A percentile compares a stretch with the other conserved stretches of the same genome.
phyloP scores from a whole-genome alignment of 305 asterid genomes.

The Euphrasia arctica region DNA sequence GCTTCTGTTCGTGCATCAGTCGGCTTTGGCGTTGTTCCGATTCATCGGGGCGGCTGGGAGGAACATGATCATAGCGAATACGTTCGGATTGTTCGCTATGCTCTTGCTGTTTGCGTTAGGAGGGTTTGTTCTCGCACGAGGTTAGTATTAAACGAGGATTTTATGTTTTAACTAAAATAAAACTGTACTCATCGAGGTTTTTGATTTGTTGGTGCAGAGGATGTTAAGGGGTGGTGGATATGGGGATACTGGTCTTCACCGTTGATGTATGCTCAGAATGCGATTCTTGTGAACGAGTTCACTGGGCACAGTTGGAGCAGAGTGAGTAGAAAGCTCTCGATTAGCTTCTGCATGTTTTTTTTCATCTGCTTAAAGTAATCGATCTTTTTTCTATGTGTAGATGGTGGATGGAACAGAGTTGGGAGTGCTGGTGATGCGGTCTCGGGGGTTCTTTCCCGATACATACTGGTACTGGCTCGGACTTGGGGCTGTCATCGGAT shows the following conservation, averaged over 20 bases:
- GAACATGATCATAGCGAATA: slow-evolving; percentile 51
- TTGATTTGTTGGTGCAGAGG: slow-evolving; percentile 32
- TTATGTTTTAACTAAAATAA: not conserved
- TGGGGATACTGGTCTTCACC: slow-evolving; percentile 81
- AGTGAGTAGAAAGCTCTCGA: too few relatives aligned
- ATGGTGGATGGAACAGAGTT: slow-evolving; percentile 30
- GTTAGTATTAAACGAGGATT: slow-evolving; percentile 18
- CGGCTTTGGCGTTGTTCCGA: slow-evolving; percentile 45
- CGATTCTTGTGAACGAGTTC: slow-evolving; percentile 53
- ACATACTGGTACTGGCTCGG: slow-evolving; percentile 61
- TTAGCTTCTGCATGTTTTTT: too few relatives aligned
- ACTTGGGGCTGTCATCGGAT: slow-evolving; percentile 47
- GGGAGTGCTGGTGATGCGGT: slow-evolving; percentile 33
- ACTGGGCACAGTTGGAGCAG: slow-evolving; percentile 48
- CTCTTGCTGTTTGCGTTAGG: slow-evolving; percentile 47
- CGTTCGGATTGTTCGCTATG: slow-evolving; percentile 57
- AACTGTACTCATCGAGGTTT: not conserved
- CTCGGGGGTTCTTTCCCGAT: slow-evolving; percentile 46
- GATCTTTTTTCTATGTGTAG: slow-evolving; percentile 7
- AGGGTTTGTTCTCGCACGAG: slow-evolving; percentile 52
- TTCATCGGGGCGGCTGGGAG: slow-evolving; percentile 54
- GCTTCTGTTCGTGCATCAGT: slow-evolving; percentile 40
- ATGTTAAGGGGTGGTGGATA: slow-evolving; percentile 57
- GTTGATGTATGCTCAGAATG: slow-evolving; percentile 64
- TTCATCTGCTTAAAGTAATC: not conserved